Conservation (phyloP, 2,329 filamentous ascomycete genomes). For the Penicillium sp. region DNA sequence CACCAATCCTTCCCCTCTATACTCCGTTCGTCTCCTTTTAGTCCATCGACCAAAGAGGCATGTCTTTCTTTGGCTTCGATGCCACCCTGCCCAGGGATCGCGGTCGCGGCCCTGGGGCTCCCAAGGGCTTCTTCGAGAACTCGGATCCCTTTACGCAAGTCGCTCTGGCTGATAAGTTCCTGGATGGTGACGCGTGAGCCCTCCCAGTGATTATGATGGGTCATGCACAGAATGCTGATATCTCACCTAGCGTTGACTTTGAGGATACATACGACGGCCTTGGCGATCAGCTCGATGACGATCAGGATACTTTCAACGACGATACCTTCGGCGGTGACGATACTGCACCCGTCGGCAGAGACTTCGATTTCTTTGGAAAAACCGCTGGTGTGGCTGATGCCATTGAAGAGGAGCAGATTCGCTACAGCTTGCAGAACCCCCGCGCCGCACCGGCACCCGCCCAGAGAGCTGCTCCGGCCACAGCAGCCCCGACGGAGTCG, state of each 20-base stretch:
- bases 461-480: constrained; percentile 37
- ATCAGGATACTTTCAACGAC: constrained; percentile 91
- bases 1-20: constrained; percentile 5
- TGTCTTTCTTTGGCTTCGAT: constrained; percentile 94
- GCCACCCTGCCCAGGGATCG: constrained; percentile 60
- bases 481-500: constrained; percentile 30
- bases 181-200: constrained; percentile 58
- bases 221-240: constrained; percentile 1
- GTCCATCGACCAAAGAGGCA: constrained; percentile 37
- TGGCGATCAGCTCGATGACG: constrained; percentile 83
- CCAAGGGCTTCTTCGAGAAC: constrained; percentile 71
- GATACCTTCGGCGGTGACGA: constrained; percentile 71
- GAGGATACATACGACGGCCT: constrained; percentile 97
- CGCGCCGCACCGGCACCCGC: constrained; percentile 38
- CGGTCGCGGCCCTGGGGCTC: constrained; percentile 59
- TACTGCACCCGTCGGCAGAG: constrained; percentile 63
- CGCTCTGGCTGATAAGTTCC: constrained; percentile 52
- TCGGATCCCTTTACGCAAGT: constrained; percentile 86
- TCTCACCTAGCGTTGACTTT: constrained; percentile 63
- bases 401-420: constrained; percentile 84
- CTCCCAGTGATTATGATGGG: constrained; percentile 10
- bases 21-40: constrained; percentile 12
- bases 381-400: constrained; percentile 81
- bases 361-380: constrained; percentile 95
- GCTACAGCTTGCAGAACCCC: constrained; percentile 71